phyloP scores from a whole-genome alignment of 2,329 filamentous ascomycete genomes.

The Claviceps fusiformis region DNA sequence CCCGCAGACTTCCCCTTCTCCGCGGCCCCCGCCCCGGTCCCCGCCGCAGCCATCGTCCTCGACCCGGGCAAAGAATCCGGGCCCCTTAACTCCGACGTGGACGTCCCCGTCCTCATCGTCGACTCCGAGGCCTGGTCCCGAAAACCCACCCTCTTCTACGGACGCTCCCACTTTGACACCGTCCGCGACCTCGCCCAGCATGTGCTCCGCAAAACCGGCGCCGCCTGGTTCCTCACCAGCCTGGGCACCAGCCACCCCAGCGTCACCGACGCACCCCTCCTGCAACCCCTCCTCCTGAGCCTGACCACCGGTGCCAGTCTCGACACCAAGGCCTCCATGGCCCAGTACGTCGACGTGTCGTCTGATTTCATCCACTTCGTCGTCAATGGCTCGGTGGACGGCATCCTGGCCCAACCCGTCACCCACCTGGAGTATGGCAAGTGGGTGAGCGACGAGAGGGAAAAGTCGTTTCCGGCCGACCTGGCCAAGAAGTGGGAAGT shows the following conservation, averaged over 20 bases:
- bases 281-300: slow-evolving; percentile 46
- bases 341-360: slow-evolving; percentile 46
- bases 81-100: slow-evolving; percentile 43
- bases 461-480: slow-evolving; percentile 17
- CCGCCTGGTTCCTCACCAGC: slow-evolving; percentile 41
- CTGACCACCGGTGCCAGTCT: slow-evolving; percentile 48
- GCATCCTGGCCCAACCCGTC: slow-evolving; percentile 35
- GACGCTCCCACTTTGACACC: slow-evolving; percentile 49
- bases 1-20: slow-evolving; percentile 25
- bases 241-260: slow-evolving; percentile 46
- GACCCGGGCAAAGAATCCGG: slow-evolving; percentile 55
- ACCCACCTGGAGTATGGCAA: slow-evolving; percentile 27
- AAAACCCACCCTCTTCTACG: slow-evolving; percentile 43
- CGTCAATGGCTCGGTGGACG: slow-evolving; percentile 24
- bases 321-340: slow-evolving; percentile 40
- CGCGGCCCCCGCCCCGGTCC: slow-evolving; percentile 28
- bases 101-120: slow-evolving; percentile 45
- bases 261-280: slow-evolving; percentile 52
- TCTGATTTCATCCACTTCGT: slow-evolving; percentile 42
- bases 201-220: slow-evolving; percentile 28
- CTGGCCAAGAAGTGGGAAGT: slow-evolving; percentile 28
- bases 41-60: slow-evolving; percentile 46
- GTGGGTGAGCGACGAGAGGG: slow-evolving; percentile 24
- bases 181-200: slow-evolving; percentile 41
- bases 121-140: slow-evolving; percentile 54